Percentiles rank a stretch among this genome's conserved stretches.
Evolutionary conservation across 345 rosid species (phyloP).

Genomic region (Triadica sebifera): DNA sequence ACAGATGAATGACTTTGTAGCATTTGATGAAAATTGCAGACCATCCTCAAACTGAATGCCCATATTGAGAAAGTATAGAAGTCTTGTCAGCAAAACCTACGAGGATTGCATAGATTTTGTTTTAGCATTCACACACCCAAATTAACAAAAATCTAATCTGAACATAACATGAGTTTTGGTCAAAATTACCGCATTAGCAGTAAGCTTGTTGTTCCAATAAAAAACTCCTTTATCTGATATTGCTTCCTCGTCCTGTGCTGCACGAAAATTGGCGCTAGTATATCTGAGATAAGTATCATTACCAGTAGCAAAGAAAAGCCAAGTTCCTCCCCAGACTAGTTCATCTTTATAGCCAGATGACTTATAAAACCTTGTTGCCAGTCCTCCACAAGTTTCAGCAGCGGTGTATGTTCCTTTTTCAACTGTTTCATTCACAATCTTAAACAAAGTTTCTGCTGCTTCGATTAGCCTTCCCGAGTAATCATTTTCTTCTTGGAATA

Average conservation of each 20-base stretch:
- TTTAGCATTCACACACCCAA: not conserved
- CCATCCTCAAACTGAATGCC: slow-evolving; percentile 49
- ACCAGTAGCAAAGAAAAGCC: slow-evolving; percentile 61
- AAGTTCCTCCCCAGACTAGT: slow-evolving; percentile 59
- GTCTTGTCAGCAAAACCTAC: slow-evolving; percentile 50
- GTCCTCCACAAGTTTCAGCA: slow-evolving; percentile 41
- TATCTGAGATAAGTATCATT: slow-evolving; percentile 45
- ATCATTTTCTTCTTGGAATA: slow-evolving; percentile 39
- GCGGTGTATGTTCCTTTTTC: slow-evolving; percentile 35
- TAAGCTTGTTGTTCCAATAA: slow-evolving; percentile 62
- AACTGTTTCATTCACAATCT: slow-evolving; percentile 24
- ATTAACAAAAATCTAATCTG: not conserved
- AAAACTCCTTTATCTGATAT: slow-evolving; percentile 41
- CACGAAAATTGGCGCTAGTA: slow-evolving; percentile 34
- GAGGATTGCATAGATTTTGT: not conserved
- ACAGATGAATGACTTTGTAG: slow-evolving; percentile 42
- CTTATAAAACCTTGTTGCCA: slow-evolving; percentile 42
- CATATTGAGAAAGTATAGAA: slow-evolving; percentile 45
- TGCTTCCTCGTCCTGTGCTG: slow-evolving; percentile 40
- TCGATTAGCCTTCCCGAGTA: slow-evolving; percentile 33
- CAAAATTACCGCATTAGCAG: slow-evolving; percentile 43
- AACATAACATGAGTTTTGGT: not conserved
- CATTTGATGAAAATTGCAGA: slow-evolving; percentile 30
- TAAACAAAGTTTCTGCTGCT: slow-evolving; percentile 40
- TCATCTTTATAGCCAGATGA: slow-evolving; percentile 56